A percentile compares a stretch with the other conserved stretches of the same genome.
Conservation (phyloP, 148 eudicot species). For the Diospyros lotus region DNA sequence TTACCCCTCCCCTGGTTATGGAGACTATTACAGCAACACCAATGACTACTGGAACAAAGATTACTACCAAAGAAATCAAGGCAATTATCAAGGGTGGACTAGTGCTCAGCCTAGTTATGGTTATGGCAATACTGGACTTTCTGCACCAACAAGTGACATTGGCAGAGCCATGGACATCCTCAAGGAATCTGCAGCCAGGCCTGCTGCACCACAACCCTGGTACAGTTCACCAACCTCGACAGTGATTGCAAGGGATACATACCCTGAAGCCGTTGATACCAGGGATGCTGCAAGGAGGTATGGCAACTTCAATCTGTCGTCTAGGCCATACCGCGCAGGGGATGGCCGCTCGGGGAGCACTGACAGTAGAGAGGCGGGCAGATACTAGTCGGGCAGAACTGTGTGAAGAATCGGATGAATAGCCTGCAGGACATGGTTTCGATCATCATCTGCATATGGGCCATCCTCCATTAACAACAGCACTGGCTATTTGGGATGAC, state of each 20-base stretch:
- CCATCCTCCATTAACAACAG: too few relatives aligned
- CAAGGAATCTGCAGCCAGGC: not conserved
- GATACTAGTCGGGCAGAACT: too few relatives aligned
- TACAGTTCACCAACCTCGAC: not conserved
- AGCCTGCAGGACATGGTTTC: too few relatives aligned
- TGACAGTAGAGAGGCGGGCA: too few relatives aligned
- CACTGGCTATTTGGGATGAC: too few relatives aligned
- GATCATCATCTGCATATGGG: too few relatives aligned
- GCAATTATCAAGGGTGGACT: too few relatives aligned
- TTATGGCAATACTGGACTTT: not conserved
- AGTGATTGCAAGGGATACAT: not conserved
- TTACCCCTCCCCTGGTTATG: too few relatives aligned
- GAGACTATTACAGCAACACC: too few relatives aligned
- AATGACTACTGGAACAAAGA: too few relatives aligned
- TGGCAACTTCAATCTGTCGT: conserved; percentile 6
- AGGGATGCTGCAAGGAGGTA: conserved; percentile 17
- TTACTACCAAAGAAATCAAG: too few relatives aligned
- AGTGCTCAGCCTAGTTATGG: not conserved
- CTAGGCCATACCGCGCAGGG: conserved; percentile 1
- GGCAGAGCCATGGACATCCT: conserved; percentile 1
- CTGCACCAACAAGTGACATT: conserved; percentile 1
- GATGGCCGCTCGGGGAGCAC: not conserved
- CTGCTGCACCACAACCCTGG: not conserved
- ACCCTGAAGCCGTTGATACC: conserved; percentile 2
- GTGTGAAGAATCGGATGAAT: too few relatives aligned